These are phyloP conservation scores for Eimeria zaria DNA, from an alignment of 169 alveolate genomes.

Conservation along the genomic window DNA sequence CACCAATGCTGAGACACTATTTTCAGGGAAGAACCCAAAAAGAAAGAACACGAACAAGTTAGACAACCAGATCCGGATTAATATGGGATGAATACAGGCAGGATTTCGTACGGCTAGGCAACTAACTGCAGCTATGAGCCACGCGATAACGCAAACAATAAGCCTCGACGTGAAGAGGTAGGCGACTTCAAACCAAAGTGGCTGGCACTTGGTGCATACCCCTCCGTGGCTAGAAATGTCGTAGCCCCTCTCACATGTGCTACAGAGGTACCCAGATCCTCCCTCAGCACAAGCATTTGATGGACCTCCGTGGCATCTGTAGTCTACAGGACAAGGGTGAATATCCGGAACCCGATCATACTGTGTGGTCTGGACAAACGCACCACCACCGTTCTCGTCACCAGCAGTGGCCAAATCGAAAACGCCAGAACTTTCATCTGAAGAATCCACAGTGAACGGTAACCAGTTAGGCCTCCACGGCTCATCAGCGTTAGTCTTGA, in stretches of 20 bases:
- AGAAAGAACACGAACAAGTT: constrained; percentile 69
- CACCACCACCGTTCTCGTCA: background rate
- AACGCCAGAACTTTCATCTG: background rate
- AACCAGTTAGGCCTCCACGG: constrained; percentile 52
- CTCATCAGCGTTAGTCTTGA: constrained; percentile 48
- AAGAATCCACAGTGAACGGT: constrained; percentile 14
- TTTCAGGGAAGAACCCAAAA: constrained; percentile 83
- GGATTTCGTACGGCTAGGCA: constrained; percentile 77
- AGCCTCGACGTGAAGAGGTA: constrained; percentile 57
- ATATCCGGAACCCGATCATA: constrained; percentile 83
- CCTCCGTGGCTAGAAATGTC: constrained; percentile 48
- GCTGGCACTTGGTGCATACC: constrained; percentile 69
- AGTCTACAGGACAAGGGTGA: constrained; percentile 82
- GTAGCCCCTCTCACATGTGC: constrained; percentile 83
- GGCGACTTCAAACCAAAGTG: constrained; percentile 61
- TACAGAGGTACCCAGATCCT: constrained; percentile 83
- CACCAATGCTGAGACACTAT: constrained; percentile 59
- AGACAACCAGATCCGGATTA: constrained; percentile 83
- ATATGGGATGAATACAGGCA: constrained; percentile 73
- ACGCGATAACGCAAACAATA: constrained; percentile 68
- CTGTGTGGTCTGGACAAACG: background rate
- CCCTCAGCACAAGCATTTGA: constrained; percentile 81
- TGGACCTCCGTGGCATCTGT: constrained; percentile 85
- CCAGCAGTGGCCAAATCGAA: background rate
- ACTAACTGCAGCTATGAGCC: constrained; percentile 79